Percentiles rank a stretch among this genome's conserved stretches.
These are phyloP conservation scores for Penicillium sp. DNA, from an alignment of 2,329 filamentous ascomycete species.

Conservation along the genomic window DNA sequence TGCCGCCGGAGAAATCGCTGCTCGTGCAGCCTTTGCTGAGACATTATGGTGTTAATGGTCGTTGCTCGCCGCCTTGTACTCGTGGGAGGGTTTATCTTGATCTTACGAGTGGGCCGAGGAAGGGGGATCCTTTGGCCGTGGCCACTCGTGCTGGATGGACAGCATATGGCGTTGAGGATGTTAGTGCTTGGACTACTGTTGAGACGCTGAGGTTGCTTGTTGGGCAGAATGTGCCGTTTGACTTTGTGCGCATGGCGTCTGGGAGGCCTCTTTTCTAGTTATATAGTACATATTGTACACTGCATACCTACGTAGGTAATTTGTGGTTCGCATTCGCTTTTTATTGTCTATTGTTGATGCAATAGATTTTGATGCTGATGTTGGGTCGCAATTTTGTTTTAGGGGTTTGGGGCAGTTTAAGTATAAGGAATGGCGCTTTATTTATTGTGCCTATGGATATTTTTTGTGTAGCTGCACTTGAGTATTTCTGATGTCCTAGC, in stretches of 20 bases:
- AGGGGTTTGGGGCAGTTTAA: not conserved
- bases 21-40: conserved; percentile 75
- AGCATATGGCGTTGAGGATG: conserved; percentile 74
- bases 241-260: conserved; percentile 74
- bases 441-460: no score
- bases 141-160: conserved; percentile 75
- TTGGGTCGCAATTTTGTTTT: not conserved
- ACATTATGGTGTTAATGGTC: conserved; percentile 57
- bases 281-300: not conserved
- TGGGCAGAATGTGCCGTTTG: conserved; percentile 83
- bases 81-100: conserved; percentile 74
- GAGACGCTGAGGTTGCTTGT: conserved; percentile 75
- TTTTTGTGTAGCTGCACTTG: no score
- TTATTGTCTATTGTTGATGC: not conserved
- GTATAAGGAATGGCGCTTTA: not conserved
- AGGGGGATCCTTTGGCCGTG: conserved; percentile 65
- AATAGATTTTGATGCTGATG: not conserved
- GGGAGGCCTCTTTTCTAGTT: conserved; percentile 53
- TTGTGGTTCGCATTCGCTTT: not conserved
- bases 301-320: not conserved
- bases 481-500: no score
- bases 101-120: conserved; percentile 65
- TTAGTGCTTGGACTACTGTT: conserved; percentile 79
- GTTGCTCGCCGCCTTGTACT: conserved; percentile 33
- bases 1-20: conserved; percentile 74